Base-by-base conservation (phyloP, 2,329 filamentous ascomycete genomes). In the Cordyceps javanica region DNA sequence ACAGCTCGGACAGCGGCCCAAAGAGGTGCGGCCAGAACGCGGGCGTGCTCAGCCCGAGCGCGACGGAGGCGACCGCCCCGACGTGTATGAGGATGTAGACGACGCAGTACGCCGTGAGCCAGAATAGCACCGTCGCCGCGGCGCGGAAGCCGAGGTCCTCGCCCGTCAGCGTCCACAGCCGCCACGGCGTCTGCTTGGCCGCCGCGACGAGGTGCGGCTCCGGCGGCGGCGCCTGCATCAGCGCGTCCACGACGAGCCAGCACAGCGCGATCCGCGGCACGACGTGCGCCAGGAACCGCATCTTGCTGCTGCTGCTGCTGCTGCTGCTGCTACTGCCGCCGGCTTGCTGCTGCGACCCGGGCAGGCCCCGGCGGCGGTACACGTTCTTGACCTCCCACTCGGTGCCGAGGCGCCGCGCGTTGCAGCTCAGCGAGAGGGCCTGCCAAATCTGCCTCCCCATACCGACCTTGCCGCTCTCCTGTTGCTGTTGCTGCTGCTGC, bases 101-200 rank as follows among this genome's bases (percentile, higher is more conserved):
- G 8, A 52, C n/a, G 19, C 50, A 25, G 38, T 26, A 51, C 23
- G 46, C 23, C 6, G 49, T 25, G 9, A 52, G 14, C 28, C 51
- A 58, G 21, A 50, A 26, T 3, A 50, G 11, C 8, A 23, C 5
- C 14, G 36, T 32, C 11, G 32, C 39, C 5, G 28, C 23, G 16
- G 23, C 14, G 16, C 59, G 51, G 21, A 59, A 60, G 14, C 34
- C 42, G 19, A 60, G 23, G 28, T 60, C 59, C 46, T 60, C 56
- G 32, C 30, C 21, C 3, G 50, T 51, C 14, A 60, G 51, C 11
- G 34, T 38, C 42, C 49, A 38, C 16, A 60, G 41, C 3, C 23
- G 45, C 42, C 38, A 46, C 14, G 58, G 36, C n/a, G 55, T 59
- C 51, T 59, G 45, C 41, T 59, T 58, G 3, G 19, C 45, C 11